Evolutionary conservation across 805 yeast species (phyloP).

Genomic region (Soucietia sequanensis): DNA sequence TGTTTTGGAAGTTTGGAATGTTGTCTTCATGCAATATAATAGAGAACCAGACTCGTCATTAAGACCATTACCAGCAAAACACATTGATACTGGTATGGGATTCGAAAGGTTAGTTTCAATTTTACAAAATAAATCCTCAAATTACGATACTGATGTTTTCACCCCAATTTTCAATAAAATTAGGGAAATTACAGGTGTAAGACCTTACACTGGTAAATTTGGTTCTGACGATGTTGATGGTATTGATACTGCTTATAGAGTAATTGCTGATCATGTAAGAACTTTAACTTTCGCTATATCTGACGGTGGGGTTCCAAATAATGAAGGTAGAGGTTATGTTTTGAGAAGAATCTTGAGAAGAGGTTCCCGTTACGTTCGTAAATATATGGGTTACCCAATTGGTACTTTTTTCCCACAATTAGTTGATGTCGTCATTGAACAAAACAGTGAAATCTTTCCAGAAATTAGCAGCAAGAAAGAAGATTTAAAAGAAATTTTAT

Average conservation of each 20-base stretch:
- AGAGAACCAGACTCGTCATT: constrained; percentile 85
- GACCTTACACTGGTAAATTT: constrained; percentile 88
- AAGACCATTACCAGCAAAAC: constrained; percentile 86
- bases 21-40: constrained; percentile 95
- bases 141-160: constrained; percentile 97
- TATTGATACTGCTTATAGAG: constrained; percentile 96
- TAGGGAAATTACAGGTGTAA: constrained; percentile 89
- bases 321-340: constrained; percentile 98
- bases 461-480: constrained; percentile 73
- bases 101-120: constrained; percentile 96
- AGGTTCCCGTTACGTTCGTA: constrained; percentile 96
- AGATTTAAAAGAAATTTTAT: constrained; percentile 82
- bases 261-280: constrained; percentile 97
- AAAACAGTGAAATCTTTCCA: constrained; percentile 87
- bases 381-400: constrained; percentile 92
- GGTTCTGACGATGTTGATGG: constrained; percentile 93
- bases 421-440: constrained; percentile 89
- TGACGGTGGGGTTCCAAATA: constrained; percentile 99
- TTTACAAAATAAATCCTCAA: constrained; percentile 85
- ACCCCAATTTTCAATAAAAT: constrained; percentile 82
- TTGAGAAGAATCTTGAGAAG: constrained; percentile 95
- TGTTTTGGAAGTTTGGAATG: constrained; percentile 96
- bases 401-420: constrained; percentile 90
- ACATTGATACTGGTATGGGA: constrained; percentile 98
- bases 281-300: constrained; percentile 94